Percentiles rank a stretch among this genome's conserved stretches.
Evolutionary conservation across 73 alveolate species (phyloP).

Genomic region (Paramecium primaurelia): DNA sequence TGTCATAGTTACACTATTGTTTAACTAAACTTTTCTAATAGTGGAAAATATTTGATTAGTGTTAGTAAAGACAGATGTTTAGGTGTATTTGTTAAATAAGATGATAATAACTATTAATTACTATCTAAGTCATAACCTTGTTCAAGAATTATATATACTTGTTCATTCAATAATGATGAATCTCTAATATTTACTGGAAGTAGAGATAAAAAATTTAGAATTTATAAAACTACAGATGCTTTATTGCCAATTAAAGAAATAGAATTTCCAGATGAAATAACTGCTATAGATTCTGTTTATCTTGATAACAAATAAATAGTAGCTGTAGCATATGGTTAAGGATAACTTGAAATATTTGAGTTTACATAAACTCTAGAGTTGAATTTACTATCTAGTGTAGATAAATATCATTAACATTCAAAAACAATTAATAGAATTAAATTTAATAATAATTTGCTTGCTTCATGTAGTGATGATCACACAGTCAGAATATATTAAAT

Average conservation of each 20-base stretch:
- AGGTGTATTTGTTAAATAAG: constrained; percentile 67
- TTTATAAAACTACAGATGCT: constrained; percentile 22
- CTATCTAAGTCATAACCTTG: constrained; percentile 87
- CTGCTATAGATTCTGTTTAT: constrained; percentile 32
- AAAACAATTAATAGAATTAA: constrained; percentile 22
- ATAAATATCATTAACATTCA: constrained; percentile 15
- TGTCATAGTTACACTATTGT: constrained; percentile 90
- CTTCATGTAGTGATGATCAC: constrained; percentile 58
- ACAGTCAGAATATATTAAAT: constrained; percentile 51
- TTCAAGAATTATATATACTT: constrained; percentile 87
- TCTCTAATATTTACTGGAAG: constrained; percentile 86
- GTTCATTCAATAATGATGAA: constrained; percentile 94
- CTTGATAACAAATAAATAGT: background rate
- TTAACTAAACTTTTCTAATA: constrained; percentile 88
- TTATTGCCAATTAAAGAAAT: background rate
- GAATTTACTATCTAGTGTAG: background rate
- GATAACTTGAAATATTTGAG: constrained; percentile 28
- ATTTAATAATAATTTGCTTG: constrained; percentile 43
- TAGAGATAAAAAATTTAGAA: constrained; percentile 86
- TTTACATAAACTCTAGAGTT: background rate
- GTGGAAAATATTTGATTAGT: constrained; percentile 84
- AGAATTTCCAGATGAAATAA: constrained; percentile 1
- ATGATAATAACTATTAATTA: constrained; percentile 61
- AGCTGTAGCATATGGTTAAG: constrained; percentile 46
- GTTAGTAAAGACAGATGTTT: constrained; percentile 92